Evolutionary conservation across 108 stramenopile species (phyloP).

Genomic region (Mayamaea pseudoterrestris): DNA sequence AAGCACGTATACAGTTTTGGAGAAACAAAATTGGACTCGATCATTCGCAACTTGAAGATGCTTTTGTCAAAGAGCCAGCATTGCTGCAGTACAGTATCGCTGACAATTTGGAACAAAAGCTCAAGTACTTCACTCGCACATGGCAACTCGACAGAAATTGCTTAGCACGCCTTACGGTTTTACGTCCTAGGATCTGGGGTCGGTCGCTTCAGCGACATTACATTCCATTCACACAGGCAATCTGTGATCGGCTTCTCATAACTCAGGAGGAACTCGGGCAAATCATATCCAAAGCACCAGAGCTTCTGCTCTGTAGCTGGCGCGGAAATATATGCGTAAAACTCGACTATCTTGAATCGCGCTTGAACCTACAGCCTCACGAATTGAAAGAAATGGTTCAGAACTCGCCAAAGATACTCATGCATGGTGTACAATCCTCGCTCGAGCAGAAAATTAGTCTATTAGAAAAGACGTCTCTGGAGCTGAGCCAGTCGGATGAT

Average conservation of each 20-base stretch:
- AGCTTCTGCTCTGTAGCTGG: slow-evolving; percentile 5
- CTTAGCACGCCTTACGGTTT: neutral
- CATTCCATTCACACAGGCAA: neutral
- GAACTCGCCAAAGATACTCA: slow-evolving; percentile 1
- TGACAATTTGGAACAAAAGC: slow-evolving; percentile 9
- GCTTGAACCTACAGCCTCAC: neutral
- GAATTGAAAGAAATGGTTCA: neutral
- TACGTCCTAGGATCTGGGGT: slow-evolving; percentile 5
- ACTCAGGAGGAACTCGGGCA: neutral
- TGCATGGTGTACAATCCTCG: slow-evolving; percentile 1
- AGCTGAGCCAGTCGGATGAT: too few relatives aligned
- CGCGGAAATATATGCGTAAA: slow-evolving; percentile 1
- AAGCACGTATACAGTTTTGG: slow-evolving; percentile 6
- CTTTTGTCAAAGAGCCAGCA: neutral
- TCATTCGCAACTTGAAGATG: neutral
- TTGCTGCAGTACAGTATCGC: slow-evolving; percentile 9
- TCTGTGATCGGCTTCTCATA: neutral
- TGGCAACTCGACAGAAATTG: neutral
- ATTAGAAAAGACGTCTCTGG: neutral
- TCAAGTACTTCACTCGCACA: neutral
- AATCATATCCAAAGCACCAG: slow-evolving; percentile 3
- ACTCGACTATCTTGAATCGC: neutral
- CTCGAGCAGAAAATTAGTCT: slow-evolving; percentile 5
- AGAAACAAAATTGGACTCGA: slow-evolving; percentile 1
- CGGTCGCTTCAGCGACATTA: slow-evolving; percentile 5